phyloP scores from a whole-genome alignment of 306 rosid genomes.

The Pyrus pyrifolia region DNA sequence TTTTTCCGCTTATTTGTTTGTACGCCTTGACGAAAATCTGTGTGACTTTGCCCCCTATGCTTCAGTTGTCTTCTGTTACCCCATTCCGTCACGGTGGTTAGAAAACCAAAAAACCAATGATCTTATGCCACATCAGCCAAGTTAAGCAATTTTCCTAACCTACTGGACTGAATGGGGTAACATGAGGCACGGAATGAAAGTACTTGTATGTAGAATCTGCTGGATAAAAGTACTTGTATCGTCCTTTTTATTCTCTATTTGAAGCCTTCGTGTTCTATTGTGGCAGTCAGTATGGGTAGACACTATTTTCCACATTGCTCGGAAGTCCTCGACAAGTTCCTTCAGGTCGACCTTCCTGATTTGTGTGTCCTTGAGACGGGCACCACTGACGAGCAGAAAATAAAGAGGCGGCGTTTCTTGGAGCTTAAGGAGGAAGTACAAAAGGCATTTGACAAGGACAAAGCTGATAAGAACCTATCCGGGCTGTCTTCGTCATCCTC shows the following conservation, averaged over 20 bases:
- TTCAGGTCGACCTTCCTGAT: constrained; percentile 38
- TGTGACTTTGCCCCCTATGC: too few relatives aligned
- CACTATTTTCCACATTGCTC: constrained; percentile 45
- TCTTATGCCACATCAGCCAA: too few relatives aligned
- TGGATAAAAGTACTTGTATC: background rate
- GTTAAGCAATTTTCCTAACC: too few relatives aligned
- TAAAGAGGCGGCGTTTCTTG: constrained; percentile 34
- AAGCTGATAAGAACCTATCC: constrained; percentile 19
- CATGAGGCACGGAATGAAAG: background rate
- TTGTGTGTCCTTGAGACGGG: constrained; percentile 33
- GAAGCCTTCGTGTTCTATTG: background rate
- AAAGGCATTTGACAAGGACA: constrained; percentile 44
- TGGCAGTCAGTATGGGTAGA: constrained; percentile 42
- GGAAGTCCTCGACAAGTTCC: constrained; percentile 43
- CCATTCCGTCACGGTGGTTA: too few relatives aligned
- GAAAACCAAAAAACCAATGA: too few relatives aligned
- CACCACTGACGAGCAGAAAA: constrained; percentile 28
- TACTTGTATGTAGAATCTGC: background rate
- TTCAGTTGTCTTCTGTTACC: too few relatives aligned
- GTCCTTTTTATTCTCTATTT: background rate
- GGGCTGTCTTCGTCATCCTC: constrained; percentile 30
- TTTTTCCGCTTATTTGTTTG: background rate
- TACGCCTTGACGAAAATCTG: background rate
- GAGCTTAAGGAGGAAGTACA: constrained; percentile 42
- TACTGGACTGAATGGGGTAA: too few relatives aligned